Base-by-base conservation (phyloP, 352 stramenopile species). In the Phytopythium cucurbitacearum region DNA sequence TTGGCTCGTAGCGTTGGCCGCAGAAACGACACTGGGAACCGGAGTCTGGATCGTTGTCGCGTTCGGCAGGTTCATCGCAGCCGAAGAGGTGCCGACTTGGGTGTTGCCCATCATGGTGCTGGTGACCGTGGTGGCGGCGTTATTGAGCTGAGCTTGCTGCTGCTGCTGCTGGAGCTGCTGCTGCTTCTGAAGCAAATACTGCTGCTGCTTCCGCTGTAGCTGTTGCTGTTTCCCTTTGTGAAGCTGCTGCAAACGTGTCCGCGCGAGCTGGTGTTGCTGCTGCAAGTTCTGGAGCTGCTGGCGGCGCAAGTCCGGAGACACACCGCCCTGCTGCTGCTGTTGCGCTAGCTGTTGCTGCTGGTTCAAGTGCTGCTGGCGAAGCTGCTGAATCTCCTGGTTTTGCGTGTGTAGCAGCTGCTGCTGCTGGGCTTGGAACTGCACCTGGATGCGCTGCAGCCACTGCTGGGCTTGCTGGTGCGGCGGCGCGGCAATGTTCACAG, bases 191-290 rank as follows among this genome's bases (percentile, higher is more conserved):
- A 86, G 59, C 38, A 93, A 48, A 43, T 89, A 89, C 36, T 91
- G 78, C 16, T 93, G 83, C 45, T 93, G 83, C 42, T 89, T 89
- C 16, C 78, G 74, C 49, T 91, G 73, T n/a, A 91, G 59, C 43
- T 93, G 80, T 40, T 89, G 71, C 46, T 93, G 83, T 52, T 91
- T 91, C 49, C 71, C 77, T 50, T 91, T 91, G 45, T 93, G 83
- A 47, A 89, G 57, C 36, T 89, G 76, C 48, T 88, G 80, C 9
- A 91, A 61, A 2, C 80, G 76, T 28, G 71, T 75, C 3, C 79
- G 76, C 4, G 77, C 80, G 40, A 89, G 56, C 46, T 85, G 66
- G 51, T 93, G 78, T 44, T 90, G 80, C 47, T 94, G 79, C 39
- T 91, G 80, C 43, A 91, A 57, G 7, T 89, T 84, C 53, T 89